These are phyloP conservation scores for Xylaria sp. DNA, from an alignment of 2,329 filamentous ascomycete genomes.

Conservation along the genomic window DNA sequence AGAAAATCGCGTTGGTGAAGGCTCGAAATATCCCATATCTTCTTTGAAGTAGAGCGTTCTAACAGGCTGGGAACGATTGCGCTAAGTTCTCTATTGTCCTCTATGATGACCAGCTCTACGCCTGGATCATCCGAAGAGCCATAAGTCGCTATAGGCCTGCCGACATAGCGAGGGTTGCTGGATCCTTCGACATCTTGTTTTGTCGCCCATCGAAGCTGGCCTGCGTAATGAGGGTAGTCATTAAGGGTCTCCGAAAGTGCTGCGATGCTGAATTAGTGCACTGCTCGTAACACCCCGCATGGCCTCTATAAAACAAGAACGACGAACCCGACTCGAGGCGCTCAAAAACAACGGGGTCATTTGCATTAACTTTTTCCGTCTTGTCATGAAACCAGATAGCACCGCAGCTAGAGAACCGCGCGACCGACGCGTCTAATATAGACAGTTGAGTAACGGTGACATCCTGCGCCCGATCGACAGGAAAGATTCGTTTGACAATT, in stretches of 20 bases:
- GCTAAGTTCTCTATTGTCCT: constrained; percentile 44
- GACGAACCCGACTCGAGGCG: constrained; percentile 37
- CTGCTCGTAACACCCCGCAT: not conserved
- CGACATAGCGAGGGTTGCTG: constrained; percentile 42
- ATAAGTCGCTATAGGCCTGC: constrained; percentile 51
- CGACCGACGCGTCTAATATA: constrained; percentile 56
- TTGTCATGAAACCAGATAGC: constrained; percentile 58
- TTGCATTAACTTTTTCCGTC: constrained; percentile 30
- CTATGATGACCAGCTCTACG: constrained; percentile 52
- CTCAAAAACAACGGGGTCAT: constrained; percentile 34
- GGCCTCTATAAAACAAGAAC: not conserved
- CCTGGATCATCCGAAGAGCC: constrained; percentile 54
- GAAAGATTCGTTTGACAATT: constrained; percentile 39
- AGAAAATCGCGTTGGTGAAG: constrained; percentile 51
- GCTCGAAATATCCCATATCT: constrained; percentile 50
- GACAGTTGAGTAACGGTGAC: constrained; percentile 47
- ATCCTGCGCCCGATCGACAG: constrained; percentile 16
- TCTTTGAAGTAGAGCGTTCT: constrained; percentile 39
- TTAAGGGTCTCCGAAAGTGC: constrained; percentile 51
- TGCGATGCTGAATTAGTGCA: constrained; percentile 4
- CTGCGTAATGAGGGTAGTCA: constrained; percentile 56
- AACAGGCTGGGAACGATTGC: constrained; percentile 47
- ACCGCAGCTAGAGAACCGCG: constrained; percentile 53
- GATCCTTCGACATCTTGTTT: constrained; percentile 38
- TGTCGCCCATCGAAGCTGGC: constrained; percentile 53